Base-by-base conservation (phyloP, 257 asterid genomes). In the Jasminum sambac region DNA sequence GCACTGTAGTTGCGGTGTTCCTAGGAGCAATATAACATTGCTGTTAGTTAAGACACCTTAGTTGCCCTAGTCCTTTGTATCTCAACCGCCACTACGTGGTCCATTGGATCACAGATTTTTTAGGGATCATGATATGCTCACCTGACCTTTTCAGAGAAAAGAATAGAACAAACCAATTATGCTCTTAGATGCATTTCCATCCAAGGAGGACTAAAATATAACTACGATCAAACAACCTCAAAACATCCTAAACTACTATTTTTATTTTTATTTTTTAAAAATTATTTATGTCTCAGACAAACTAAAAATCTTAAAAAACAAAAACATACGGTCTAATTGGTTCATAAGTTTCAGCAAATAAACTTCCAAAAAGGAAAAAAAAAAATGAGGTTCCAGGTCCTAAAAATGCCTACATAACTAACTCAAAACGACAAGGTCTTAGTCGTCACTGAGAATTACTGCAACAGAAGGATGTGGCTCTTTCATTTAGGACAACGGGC, bases 401-500 rank as follows among this genome's bases (percentile, higher is more conserved):
- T 24, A 57, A 66, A 66, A 50, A 64, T 21, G 36, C 60, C 39
- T 64, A 50, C 38, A 72, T 60, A 6, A 38, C 25, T 44, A 46
- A 23, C 42, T 52, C 17, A 25, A 64, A 52, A 58, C 4, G 36
- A 13, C 41, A 52, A 58, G n/a, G n/a, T 21, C 41, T 70, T 30
- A 50, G 59, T 5, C 25, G 21, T n/a, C 25, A 19, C 11, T 7
- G 1, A 17, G 11, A 50, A 50, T 17, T 50, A 17, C 36, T 21
- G 62, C 62, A 60, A 14, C 17, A 26, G 10, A 39, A 68, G 9
- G 37, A 37, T 68, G 62, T 39, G 60, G 60, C 52, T 72, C 58
- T 64, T 76, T 24, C 62, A 34, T 68, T 73, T 60, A 79, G 74
- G 73, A 60, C 23, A 67, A 63, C 63, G 82, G 65, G 57, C 66